phyloP scores from a whole-genome alignment of 176 grass and related monocot genomes.

The Raddia distichophylla region DNA sequence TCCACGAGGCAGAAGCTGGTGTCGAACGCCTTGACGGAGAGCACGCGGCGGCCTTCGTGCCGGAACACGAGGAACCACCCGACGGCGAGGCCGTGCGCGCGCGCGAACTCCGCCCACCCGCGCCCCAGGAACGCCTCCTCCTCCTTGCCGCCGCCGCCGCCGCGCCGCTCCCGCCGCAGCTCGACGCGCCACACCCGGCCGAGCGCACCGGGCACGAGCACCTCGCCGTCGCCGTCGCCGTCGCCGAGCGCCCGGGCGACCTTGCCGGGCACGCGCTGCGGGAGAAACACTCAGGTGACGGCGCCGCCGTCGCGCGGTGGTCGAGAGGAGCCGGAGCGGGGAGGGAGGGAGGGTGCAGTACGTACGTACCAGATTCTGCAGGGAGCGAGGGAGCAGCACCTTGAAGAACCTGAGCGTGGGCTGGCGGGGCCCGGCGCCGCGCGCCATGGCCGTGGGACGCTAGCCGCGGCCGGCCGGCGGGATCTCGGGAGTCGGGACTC shows the following conservation, averaged over 20 bases:
- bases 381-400: neutral
- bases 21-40: slow-evolving; percentile 22
- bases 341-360: too few species aligned
- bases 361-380: too few species aligned
- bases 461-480: too few species aligned
- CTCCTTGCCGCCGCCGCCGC: neutral
- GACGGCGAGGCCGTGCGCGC: neutral
- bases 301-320: too few species aligned
- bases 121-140: neutral
- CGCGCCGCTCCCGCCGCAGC: neutral
- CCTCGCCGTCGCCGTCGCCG: neutral
- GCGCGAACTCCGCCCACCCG: slow-evolving; percentile 5
- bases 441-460: too few species aligned
- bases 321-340: too few species aligned
- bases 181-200: slow-evolving; percentile 2
- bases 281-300: too few species aligned
- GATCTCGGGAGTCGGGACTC: too few species aligned
- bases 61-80: neutral
- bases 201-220: neutral
- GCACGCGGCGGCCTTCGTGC: neutral
- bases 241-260: neutral
- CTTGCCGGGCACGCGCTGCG: neutral
- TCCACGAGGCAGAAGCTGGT: neutral
- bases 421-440: neutral
- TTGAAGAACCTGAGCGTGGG: neutral